A percentile compares a stretch with the other conserved stretches of the same genome.
Conservation (phyloP, 2,329 filamentous ascomycete genomes). For the Ceratocystis diversiconidia region DNA sequence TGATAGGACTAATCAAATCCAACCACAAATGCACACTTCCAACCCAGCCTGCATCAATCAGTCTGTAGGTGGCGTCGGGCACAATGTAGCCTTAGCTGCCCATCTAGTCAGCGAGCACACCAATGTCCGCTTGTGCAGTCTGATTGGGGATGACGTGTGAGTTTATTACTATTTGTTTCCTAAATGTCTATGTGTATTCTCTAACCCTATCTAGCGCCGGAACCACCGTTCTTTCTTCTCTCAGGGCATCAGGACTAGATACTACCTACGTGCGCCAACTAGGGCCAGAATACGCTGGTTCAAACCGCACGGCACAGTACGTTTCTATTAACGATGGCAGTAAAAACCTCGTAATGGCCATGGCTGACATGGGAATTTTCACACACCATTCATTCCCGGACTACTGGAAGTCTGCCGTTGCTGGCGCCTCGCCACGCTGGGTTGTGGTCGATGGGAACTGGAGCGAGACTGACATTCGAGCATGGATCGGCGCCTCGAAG, state of each 20-base stretch:
- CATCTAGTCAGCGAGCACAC: slow-evolving; percentile 47
- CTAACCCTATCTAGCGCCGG: slow-evolving; percentile 44
- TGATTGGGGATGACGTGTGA: slow-evolving; percentile 64
- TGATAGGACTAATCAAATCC: slow-evolving; percentile 22
- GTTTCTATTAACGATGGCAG: slow-evolving; percentile 73
- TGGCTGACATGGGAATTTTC: slow-evolving; percentile 90
- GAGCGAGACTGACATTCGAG: slow-evolving; percentile 48
- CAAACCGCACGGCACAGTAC: slow-evolving; percentile 71
- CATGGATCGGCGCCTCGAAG: slow-evolving; percentile 52
- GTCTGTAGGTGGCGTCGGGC: slow-evolving; percentile 77
- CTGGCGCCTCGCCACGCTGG: slow-evolving; percentile 50
- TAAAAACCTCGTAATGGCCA: slow-evolving; percentile 76
- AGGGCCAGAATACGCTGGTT: slow-evolving; percentile 32
- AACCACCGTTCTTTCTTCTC: slow-evolving; percentile 51
- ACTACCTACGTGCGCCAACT: slow-evolving; percentile 48
- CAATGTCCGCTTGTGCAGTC: slow-evolving; percentile 61
- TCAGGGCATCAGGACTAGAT: slow-evolving; percentile 51
- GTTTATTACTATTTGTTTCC: slow-evolving; percentile 21
- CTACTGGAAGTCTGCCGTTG: slow-evolving; percentile 47
- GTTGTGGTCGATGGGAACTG: slow-evolving; percentile 83
- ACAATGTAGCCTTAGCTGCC: slow-evolving; percentile 78
- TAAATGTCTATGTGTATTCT: background rate
- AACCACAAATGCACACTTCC: slow-evolving; percentile 57
- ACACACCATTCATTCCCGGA: slow-evolving; percentile 38
- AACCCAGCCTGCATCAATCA: slow-evolving; percentile 73